phyloP scores from a whole-genome alignment of 495 filamentous ascomycete genomes.

The Lepidopterella palustris region DNA sequence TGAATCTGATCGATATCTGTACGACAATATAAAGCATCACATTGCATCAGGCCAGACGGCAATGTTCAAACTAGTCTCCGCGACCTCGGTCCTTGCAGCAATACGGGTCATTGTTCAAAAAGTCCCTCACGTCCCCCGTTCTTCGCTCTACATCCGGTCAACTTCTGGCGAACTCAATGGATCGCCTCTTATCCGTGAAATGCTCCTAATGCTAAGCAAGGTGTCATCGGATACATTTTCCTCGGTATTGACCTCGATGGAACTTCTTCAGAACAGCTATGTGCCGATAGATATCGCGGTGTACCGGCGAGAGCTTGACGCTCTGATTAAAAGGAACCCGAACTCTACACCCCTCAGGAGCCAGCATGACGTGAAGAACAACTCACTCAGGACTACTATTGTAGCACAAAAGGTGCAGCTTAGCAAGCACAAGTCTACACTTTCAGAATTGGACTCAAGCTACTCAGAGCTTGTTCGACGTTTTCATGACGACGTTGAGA shows the following conservation, averaged over 20 bases:
- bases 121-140: slow-evolving; percentile 12
- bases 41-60: slow-evolving; percentile 6
- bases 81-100: neutral
- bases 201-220: slow-evolving; percentile 25
- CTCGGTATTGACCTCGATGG: neutral
- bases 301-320: slow-evolving; percentile 8
- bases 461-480: slow-evolving; percentile 70
- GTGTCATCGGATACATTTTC: slow-evolving; percentile 28
- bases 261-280: neutral
- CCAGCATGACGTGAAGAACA: slow-evolving; percentile 64
- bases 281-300: neutral
- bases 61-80: slow-evolving; percentile 5
- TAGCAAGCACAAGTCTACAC: slow-evolving; percentile 66
- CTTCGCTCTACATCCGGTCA: slow-evolving; percentile 23
- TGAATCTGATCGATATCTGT: slow-evolving; percentile 19
- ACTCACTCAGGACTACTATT: slow-evolving; percentile 72
- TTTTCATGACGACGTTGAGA: slow-evolving; percentile 50
- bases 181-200: slow-evolving; percentile 24
- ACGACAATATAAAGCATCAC: slow-evolving; percentile 9
- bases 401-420: slow-evolving; percentile 82
- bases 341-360: slow-evolving; percentile 56
- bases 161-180: slow-evolving; percentile 22
- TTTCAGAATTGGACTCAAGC: slow-evolving; percentile 65
- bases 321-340: slow-evolving; percentile 23
- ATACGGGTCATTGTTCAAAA: slow-evolving; percentile 17